Conservation (phyloP, 2,329 filamentous ascomycete genomes). For the Aspergillus sp. region DNA sequence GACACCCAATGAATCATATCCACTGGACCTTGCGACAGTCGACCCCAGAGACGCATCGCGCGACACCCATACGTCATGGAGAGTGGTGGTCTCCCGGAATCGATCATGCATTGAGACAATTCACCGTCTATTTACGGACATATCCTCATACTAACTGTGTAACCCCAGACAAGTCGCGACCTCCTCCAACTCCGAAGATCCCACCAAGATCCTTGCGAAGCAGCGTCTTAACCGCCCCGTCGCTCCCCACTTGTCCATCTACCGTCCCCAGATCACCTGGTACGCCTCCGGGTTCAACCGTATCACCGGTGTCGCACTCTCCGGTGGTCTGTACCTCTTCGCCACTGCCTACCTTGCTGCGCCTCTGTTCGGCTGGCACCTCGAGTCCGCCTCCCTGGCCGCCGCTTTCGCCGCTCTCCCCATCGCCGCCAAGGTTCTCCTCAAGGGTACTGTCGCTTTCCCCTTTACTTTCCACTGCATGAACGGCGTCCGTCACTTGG, state of each 20-base stretch:
- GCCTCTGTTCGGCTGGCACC: constrained; percentile 69
- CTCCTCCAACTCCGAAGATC: constrained; percentile 30
- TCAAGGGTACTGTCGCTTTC: constrained; percentile 59
- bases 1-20: background rate
- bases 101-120: background rate
- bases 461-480: constrained; percentile 67
- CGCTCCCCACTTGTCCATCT: constrained; percentile 81
- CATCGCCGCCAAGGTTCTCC: constrained; percentile 53
- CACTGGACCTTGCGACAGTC: background rate
- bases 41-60: background rate
- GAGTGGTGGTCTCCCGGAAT: background rate
- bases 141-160: constrained; percentile 7
- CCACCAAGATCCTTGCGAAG: constrained; percentile 63
- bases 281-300: constrained; percentile 73
- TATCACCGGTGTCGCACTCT: constrained; percentile 73
- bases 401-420: constrained; percentile 64
- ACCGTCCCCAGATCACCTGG: constrained; percentile 84
- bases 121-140: background rate
- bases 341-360: constrained; percentile 76
- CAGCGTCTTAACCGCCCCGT: constrained; percentile 82
- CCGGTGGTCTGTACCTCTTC: constrained; percentile 75
- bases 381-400: constrained; percentile 63
- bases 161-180: constrained; percentile 29
- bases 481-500: constrained; percentile 70
- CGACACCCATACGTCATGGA: constrained; percentile 26